A percentile compares a stretch with the other conserved stretches of the same genome.
These are phyloP conservation scores for Coniosporium uncinatum DNA, from an alignment of 2,329 filamentous ascomycete genomes.

Conservation along the genomic window DNA sequence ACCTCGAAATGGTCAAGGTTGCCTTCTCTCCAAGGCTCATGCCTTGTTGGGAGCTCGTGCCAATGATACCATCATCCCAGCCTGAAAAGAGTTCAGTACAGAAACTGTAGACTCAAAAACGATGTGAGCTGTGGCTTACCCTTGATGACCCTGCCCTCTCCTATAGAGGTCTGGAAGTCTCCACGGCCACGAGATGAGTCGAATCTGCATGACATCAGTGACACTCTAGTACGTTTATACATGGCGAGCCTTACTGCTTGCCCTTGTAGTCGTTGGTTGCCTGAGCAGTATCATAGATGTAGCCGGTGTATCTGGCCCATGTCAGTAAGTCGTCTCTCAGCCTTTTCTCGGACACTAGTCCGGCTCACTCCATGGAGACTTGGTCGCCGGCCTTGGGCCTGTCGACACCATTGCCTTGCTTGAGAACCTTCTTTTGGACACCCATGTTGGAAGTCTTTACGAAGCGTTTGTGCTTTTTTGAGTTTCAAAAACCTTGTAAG, in stretches of 20 bases:
- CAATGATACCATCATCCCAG: constrained; percentile 63
- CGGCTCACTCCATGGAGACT: constrained; percentile 67
- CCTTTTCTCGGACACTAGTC: no score
- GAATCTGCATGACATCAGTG: constrained; percentile 57
- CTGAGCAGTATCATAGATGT: constrained; percentile 61
- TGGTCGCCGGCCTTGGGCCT: constrained; percentile 61
- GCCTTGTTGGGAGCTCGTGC: constrained; percentile 32
- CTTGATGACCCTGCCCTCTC: constrained; percentile 78
- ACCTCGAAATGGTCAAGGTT: constrained; percentile 76
- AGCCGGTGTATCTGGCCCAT: constrained; percentile 81
- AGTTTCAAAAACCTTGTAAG: no score
- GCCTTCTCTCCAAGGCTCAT: constrained; percentile 94
- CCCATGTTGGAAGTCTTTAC: no score
- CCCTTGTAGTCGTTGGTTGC: constrained; percentile 59
- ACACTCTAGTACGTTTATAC: no score
- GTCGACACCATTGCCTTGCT: constrained; percentile 54
- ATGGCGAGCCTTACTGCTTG: constrained; percentile 52
- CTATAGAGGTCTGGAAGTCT: constrained; percentile 74
- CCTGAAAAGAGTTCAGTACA: constrained; percentile 22
- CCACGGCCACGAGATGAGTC: constrained; percentile 78
- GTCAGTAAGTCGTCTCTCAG: no score
- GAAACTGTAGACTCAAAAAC: neutral
- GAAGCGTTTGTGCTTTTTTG: no score
- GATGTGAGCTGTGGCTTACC: constrained; percentile 44
- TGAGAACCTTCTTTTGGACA: constrained; percentile 63